Conservation (phyloP, 441 rosid genomes). For the Flueggea neowawraea region DNA sequence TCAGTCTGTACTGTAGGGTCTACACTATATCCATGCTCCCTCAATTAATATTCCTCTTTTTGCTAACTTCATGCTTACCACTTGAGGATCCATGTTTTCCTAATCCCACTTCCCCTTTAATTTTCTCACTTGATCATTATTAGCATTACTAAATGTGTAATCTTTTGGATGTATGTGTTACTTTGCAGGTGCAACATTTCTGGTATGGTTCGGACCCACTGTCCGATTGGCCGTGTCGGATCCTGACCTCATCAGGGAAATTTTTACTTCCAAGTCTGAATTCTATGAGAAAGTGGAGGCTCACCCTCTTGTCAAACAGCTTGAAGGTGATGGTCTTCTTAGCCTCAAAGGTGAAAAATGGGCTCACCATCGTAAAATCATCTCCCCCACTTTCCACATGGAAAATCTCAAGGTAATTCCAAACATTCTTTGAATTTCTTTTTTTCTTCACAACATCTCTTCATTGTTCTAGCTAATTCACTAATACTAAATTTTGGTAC, state of each 20-base stretch:
- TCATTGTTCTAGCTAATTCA: background rate
- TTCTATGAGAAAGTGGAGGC: slow-evolving; percentile 86
- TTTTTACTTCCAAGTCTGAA: slow-evolving; percentile 71
- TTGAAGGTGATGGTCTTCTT: slow-evolving; percentile 95
- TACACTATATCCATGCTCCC: slow-evolving; percentile 22
- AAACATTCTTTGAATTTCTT: background rate
- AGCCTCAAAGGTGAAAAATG: slow-evolving; percentile 94
- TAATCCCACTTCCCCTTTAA: background rate
- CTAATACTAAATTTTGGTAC: too few species aligned
- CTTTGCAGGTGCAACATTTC: slow-evolving; percentile 79
- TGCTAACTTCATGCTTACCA: slow-evolving; percentile 50
- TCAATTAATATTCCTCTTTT: slow-evolving; percentile 52
- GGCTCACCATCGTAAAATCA: slow-evolving; percentile 90
- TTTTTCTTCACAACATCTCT: too few species aligned
- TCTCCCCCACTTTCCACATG: slow-evolving; percentile 83
- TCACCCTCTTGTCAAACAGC: slow-evolving; percentile 82
- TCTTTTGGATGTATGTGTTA: background rate
- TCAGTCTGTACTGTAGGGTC: slow-evolving; percentile 27
- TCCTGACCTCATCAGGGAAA: slow-evolving; percentile 86
- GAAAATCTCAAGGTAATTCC: slow-evolving; percentile 83
- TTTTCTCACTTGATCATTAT: too few species aligned
- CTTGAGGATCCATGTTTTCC: slow-evolving; percentile 30
- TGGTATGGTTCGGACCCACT: slow-evolving; percentile 97
- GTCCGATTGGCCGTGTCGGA: slow-evolving; percentile 85
- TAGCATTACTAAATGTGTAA: background rate